Conservation (phyloP, 1,284 basidiomycete genomes). For the Phylloboletellus chloephorus region DNA sequence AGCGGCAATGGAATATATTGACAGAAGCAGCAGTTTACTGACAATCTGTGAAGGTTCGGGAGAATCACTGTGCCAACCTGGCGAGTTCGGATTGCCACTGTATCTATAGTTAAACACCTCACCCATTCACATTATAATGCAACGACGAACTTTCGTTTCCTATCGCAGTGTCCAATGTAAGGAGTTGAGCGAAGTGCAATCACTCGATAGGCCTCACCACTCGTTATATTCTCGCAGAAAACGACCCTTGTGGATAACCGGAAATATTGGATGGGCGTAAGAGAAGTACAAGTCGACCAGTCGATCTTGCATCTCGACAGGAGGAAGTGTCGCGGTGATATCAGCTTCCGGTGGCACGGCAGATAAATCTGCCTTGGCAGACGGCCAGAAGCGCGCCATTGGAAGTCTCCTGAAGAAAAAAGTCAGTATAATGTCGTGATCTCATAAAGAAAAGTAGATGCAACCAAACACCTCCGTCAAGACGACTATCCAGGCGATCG, state of each 20-base stretch:
- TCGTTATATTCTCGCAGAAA: constrained; percentile 63
- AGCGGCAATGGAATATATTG: constrained; percentile 75
- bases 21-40: constrained; percentile 65
- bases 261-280: constrained; percentile 75
- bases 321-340: constrained; percentile 48
- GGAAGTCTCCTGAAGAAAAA: constrained; percentile 57
- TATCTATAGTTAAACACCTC: constrained; percentile 9
- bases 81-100: constrained; percentile 16
- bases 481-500: constrained; percentile 60
- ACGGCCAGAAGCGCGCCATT: constrained; percentile 71
- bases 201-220: constrained; percentile 38
- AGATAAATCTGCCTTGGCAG: constrained; percentile 36
- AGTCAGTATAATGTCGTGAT: constrained; percentile 5
- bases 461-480: constrained; percentile 72
- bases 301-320: constrained; percentile 55
- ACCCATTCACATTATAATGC: neutral
- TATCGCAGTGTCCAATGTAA: constrained; percentile 16
- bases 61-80: constrained; percentile 12
- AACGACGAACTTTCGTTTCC: constrained; percentile 33
- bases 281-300: constrained; percentile 74
- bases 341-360: constrained; percentile 39
- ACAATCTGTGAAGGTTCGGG: constrained; percentile 53
- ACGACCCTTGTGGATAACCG: constrained; percentile 65
- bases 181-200: neutral
- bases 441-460: constrained; percentile 11